Percentiles rank a stretch among this genome's conserved stretches.
These are phyloP conservation scores for Capsella rubella DNA, from an alignment of 441 rosid genomes.

Conservation along the genomic window DNA sequence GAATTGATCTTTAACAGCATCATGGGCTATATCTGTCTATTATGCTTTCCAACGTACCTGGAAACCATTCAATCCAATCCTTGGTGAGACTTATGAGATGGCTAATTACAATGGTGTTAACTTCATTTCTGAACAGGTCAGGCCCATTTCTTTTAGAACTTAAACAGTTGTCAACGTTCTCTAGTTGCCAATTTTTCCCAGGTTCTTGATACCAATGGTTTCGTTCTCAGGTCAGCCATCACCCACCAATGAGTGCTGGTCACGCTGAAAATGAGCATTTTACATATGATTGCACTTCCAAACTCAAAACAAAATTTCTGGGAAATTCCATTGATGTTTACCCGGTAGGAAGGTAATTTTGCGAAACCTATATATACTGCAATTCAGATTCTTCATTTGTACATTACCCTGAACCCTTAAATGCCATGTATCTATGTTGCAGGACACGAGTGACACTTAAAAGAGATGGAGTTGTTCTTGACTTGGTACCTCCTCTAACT, in stretches of 20 bases:
- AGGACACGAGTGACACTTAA: constrained; percentile 92
- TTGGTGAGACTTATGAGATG: constrained; percentile 98
- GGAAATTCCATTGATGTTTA: constrained; percentile 94
- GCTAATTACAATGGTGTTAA: constrained; percentile 73
- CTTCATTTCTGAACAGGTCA: constrained; percentile 89
- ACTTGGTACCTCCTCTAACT: constrained; percentile 94
- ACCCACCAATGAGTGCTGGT: constrained; percentile 95
- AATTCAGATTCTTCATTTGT: constrained; percentile 19
- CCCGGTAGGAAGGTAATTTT: constrained; percentile 88
- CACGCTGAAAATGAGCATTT: constrained; percentile 99
- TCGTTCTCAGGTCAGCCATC: constrained; percentile 87
- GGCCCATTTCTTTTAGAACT: constrained; percentile 23
- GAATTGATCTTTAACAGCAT: constrained; percentile 57
- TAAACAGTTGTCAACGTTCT: not conserved
- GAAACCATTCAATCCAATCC: constrained; percentile 98
- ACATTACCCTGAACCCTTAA: constrained; percentile 7
- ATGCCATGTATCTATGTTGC: constrained; percentile 42
- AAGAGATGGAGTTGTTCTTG: constrained; percentile 88
- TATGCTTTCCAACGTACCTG: constrained; percentile 84
- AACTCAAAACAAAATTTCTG: constrained; percentile 88
- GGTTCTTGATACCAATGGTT: constrained; percentile 29
- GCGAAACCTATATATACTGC: not conserved
- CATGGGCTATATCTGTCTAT: constrained; percentile 92
- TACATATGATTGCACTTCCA: constrained; percentile 84
- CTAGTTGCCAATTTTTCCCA: constrained; percentile 19